Conservation (phyloP, 768 basidiomycete species). For the Lactarius pseudohatsudake region DNA sequence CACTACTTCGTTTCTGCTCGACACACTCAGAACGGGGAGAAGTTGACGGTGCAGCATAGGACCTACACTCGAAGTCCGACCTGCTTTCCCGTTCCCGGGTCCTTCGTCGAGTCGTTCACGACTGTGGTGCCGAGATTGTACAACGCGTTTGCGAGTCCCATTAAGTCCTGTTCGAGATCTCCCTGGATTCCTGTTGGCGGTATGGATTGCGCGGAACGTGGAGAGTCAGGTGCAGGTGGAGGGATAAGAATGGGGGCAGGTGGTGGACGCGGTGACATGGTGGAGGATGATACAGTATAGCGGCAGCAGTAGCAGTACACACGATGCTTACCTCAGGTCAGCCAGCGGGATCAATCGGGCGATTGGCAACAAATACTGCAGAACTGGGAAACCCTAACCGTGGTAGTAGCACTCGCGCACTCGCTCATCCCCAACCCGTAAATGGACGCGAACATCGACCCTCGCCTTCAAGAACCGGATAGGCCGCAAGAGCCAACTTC, state of each 20-base stretch:
- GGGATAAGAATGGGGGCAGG: constrained; percentile 19
- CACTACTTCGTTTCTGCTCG: constrained; percentile 69
- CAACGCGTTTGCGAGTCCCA: constrained; percentile 73
- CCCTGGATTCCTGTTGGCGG: constrained; percentile 63
- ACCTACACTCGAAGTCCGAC: constrained; percentile 75
- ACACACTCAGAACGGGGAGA: neutral
- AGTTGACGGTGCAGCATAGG: neutral
- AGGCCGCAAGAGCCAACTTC: no score
- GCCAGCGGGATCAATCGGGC: no score
- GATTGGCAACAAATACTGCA: no score
- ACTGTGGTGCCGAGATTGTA: constrained; percentile 79
- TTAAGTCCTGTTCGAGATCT: constrained; percentile 71
- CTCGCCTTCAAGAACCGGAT: no score
- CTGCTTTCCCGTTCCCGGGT: constrained; percentile 62
- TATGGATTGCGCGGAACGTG: constrained; percentile 72
- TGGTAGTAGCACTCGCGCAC: no score
- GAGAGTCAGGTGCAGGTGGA: constrained; percentile 56
- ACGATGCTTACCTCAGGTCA: no score
- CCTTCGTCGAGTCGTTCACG: constrained; percentile 79
- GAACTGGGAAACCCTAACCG: no score
- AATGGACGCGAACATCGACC: no score
- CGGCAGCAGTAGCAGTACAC: no score
- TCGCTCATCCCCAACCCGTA: no score
- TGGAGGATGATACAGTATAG: neutral
- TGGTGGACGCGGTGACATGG: constrained; percentile 22